Base-by-base conservation (phyloP, 2,329 filamentous ascomycete species). In the Atkinsonella hypoxylon region DNA sequence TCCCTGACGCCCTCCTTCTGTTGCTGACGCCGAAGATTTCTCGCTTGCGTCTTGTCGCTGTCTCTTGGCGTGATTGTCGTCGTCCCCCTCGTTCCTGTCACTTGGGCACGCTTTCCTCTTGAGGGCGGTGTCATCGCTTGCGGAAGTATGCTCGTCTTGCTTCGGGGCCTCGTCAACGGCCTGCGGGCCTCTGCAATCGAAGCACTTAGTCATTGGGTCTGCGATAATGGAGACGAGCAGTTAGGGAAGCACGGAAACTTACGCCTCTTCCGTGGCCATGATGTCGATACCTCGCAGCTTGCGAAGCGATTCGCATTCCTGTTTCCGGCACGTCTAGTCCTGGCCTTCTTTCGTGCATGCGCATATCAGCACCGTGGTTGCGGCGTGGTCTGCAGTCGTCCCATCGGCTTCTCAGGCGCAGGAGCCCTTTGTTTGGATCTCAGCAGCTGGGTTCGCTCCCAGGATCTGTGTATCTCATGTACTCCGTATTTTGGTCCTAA, bases 81-180 rank as follows among this genome's bases (percentile, higher is more conserved):
- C 57, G 17, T 54, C 50, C 26, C 53, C 53, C 34, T 50, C 57
- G 17, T 54, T 50, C 26, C 53, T 52, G 15, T 55, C 46, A 15
- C 53, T 55, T 2, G 51, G 46, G 11, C 61, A 61, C 8, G 56
- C 61, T 43, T 64, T 67, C 51, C 65, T 58, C 52, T 67, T 68
- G 3, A 59, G 51, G 2, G 20, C 26, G 8, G 58, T 56, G 0
- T 52, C 53, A 3, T 40, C 22, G 26, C 30, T 34, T n/a, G 38
- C 15, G 17, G n/a, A 9, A 32, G 41, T 1, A 45, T 20, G 3
- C 15, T 34, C 43, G 4, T 47, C 30, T 17, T 32, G 31, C 36
- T 45, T 51, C 36, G 45, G 50, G 22, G 43, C 15, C 15, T 20
- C 45, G 30, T 26, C 41, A 40, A 20, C 22, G 32, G 20, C 34